phyloP scores from a whole-genome alignment of 2,329 filamentous ascomycete species.

The Ophiocordyceps polyrhachis-furcata region DNA sequence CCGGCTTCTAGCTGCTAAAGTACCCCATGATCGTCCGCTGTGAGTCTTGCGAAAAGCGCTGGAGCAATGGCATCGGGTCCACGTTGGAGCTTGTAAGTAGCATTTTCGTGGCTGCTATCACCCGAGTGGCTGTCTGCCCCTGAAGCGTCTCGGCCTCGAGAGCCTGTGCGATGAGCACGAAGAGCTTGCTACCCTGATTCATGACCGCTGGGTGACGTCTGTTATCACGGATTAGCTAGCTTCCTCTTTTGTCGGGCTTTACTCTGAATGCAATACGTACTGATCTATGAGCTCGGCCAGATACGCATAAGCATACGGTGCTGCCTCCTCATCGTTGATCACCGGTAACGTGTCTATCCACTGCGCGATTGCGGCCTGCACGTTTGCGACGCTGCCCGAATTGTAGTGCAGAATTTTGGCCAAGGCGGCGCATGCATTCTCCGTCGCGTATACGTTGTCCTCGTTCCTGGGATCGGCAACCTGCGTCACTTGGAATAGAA shows the following conservation, averaged over 20 bases:
- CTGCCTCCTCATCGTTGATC: slow-evolving; percentile 89
- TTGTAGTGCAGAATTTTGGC: slow-evolving; percentile 95
- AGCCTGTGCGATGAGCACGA: slow-evolving; percentile 70
- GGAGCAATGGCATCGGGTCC: slow-evolving; percentile 57
- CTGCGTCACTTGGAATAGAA: slow-evolving; percentile 69
- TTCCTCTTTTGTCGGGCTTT: neutral
- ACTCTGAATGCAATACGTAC: slow-evolving; percentile 37
- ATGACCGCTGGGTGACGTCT: slow-evolving; percentile 77
- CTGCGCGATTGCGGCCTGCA: slow-evolving; percentile 56
- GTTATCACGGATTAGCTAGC: slow-evolving; percentile 10
- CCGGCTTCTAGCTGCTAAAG: slow-evolving; percentile 39
- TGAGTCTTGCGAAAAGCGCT: slow-evolving; percentile 58
- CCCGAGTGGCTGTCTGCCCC: slow-evolving; percentile 60
- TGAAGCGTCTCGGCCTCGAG: slow-evolving; percentile 82
- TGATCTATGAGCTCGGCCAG: slow-evolving; percentile 80
- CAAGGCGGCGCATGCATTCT: slow-evolving; percentile 91
- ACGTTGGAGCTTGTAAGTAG: slow-evolving; percentile 57
- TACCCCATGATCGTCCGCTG: slow-evolving; percentile 64
- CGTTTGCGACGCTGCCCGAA: slow-evolving; percentile 52
- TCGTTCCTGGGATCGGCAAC: slow-evolving; percentile 69
- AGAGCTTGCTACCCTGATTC: slow-evolving; percentile 60
- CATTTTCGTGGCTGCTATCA: slow-evolving; percentile 60
- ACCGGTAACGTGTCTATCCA: slow-evolving; percentile 89
- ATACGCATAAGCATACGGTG: slow-evolving; percentile 89
- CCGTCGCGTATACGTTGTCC: slow-evolving; percentile 90